A percentile compares a stretch with the other conserved stretches of the same genome.
These are phyloP conservation scores for Hypoxylon crocopeplum DNA, from an alignment of 495 filamentous ascomycete genomes.

Conservation along the genomic window DNA sequence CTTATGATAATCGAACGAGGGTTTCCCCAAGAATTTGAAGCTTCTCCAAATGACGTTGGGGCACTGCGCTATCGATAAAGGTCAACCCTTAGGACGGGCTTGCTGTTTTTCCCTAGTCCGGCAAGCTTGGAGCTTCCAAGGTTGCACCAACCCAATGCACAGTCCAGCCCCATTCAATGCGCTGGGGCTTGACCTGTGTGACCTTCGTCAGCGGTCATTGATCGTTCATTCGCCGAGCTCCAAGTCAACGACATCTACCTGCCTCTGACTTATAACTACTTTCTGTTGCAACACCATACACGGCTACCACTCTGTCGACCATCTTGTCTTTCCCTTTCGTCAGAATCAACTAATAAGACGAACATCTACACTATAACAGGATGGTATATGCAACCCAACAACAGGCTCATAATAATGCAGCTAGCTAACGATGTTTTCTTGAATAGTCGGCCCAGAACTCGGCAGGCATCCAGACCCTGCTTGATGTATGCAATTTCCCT, in stretches of 20 bases:
- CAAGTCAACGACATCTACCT: neutral
- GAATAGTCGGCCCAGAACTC: conserved; percentile 95
- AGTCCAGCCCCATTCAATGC: neutral
- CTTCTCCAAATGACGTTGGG: conserved; percentile 21
- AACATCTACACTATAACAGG: conserved; percentile 51
- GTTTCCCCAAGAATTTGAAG: neutral
- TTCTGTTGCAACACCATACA: conserved; percentile 2
- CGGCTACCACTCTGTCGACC: no score
- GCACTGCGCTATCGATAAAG: conserved; percentile 26
- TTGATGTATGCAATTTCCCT: conserved; percentile 77
- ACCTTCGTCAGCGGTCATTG: conserved; percentile 13
- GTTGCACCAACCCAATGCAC: neutral
- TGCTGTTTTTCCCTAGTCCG: conserved; percentile 20
- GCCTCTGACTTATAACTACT: conserved; percentile 4
- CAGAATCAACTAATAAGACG: no score
- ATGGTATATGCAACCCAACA: conserved; percentile 26
- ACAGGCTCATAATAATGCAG: neutral
- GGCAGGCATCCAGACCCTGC: conserved; percentile 94
- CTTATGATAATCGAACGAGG: no score
- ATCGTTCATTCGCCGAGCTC: conserved; percentile 1
- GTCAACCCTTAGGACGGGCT: neutral
- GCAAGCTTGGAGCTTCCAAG: neutral
- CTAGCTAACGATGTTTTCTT: conserved; percentile 32
- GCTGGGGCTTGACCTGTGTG: conserved; percentile 13
- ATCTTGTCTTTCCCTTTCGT: no score